Evolutionary conservation across 257 asterid genomes (phyloP).

Genomic region (Solanum pennellii): DNA sequence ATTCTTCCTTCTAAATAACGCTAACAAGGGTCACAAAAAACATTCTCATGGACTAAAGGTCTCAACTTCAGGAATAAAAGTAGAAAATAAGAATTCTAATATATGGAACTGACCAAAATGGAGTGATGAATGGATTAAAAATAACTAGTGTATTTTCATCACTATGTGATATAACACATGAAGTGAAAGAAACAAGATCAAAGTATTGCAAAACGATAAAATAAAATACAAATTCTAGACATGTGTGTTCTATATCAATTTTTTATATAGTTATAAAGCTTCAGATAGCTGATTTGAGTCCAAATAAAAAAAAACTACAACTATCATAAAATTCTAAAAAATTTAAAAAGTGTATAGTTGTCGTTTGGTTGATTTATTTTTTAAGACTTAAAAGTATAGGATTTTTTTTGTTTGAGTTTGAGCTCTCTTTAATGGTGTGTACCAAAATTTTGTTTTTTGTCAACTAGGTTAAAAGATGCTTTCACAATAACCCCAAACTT

Average conservation of each 20-base stretch:
- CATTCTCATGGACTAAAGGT: not conserved
- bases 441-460: not conserved
- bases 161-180: not conserved
- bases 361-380: not conserved
- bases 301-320: not conserved
- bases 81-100: not conserved
- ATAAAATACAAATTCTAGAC: too few relatives aligned
- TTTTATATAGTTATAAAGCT: too few relatives aligned
- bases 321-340: not conserved
- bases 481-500: too few relatives aligned
- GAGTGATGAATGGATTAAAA: too few relatives aligned
- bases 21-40: not conserved
- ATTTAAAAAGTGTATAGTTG: not conserved
- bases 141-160: not conserved
- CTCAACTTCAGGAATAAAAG: not conserved
- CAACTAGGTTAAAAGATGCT: not conserved
- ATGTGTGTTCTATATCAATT: not conserved
- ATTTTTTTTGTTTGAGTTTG: not conserved
- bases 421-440: not conserved
- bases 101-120: too few relatives aligned
- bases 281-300: too few relatives aligned
- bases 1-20: not conserved
- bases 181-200: not conserved
- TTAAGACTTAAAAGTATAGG: too few relatives aligned
- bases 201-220: not conserved